Conservation (phyloP, 768 basidiomycete species). For the Suillus ampliporus region DNA sequence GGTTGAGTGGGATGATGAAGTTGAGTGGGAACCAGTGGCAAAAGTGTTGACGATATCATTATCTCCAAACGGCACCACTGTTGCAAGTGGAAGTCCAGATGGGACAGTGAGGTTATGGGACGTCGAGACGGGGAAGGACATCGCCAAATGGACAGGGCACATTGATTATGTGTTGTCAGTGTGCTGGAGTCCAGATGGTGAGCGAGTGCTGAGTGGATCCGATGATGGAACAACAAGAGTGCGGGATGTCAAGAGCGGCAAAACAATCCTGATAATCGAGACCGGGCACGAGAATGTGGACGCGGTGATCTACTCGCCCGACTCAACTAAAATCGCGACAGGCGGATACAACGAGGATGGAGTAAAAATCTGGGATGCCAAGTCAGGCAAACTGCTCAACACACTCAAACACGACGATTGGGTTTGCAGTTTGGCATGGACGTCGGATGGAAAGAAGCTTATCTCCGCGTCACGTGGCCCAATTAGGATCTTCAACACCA, state of each 20-base stretch:
- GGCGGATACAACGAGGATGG: neutral
- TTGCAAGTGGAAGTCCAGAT: slow-evolving; percentile 6
- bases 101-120: neutral
- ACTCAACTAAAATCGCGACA: neutral
- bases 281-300: neutral
- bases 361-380: neutral
- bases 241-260: slow-evolving; percentile 27
- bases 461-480: neutral
- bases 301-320: neutral
- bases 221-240: slow-evolving; percentile 16
- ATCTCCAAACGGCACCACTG: neutral
- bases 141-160: neutral
- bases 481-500: slow-evolving; percentile 1
- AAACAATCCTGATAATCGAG: slow-evolving; percentile 11
- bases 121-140: neutral
- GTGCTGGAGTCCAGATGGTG: slow-evolving; percentile 12
- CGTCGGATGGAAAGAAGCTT: neutral
- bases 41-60: neutral
- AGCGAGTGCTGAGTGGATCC: slow-evolving; percentile 17
- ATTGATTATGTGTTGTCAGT: neutral
- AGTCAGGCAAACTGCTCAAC: neutral
- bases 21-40: no score
- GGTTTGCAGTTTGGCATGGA: neutral
- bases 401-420: neutral
- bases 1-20: no score